These are phyloP conservation scores for Corynespora cassiicola DNA, from an alignment of 2,329 filamentous ascomycete species.

Conservation along the genomic window DNA sequence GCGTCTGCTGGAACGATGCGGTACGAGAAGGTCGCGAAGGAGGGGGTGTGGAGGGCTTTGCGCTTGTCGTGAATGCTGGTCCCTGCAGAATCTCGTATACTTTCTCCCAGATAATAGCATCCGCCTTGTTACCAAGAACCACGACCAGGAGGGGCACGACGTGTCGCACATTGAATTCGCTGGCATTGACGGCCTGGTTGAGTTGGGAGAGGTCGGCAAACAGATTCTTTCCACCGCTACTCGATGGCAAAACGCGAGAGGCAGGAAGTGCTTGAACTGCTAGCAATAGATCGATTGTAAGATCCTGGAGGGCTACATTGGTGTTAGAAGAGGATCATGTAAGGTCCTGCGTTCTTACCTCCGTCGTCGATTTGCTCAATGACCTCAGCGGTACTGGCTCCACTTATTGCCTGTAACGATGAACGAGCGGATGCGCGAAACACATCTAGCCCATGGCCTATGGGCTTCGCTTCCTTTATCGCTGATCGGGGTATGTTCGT, in stretches of 20 bases:
- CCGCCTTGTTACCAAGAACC: constrained; percentile 4
- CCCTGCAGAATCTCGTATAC: constrained; percentile 19
- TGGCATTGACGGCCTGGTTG: constrained; percentile 4
- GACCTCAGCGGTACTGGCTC: no score
- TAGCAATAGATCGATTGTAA: constrained; percentile 10
- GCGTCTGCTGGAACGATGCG: constrained; percentile 9
- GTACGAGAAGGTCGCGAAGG: constrained; percentile 16
- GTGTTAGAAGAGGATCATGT: no score
- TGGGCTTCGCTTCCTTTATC: no score
- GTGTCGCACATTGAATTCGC: constrained; percentile 19
- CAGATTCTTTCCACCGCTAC: constrained; percentile 14
- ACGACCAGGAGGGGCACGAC: constrained; percentile 24
- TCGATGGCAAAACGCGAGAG: constrained; percentile 14
- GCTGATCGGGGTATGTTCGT: no score
- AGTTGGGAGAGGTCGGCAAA: constrained; percentile 20
- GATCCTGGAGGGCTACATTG: constrained; percentile 4
- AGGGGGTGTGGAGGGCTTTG: constrained; percentile 16
- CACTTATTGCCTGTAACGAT: no score
- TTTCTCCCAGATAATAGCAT: constrained; percentile 21
- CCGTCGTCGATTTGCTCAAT: no score
- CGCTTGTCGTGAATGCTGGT: constrained; percentile 9
- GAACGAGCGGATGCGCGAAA: no score
- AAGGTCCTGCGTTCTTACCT: no score
- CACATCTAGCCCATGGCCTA: no score
- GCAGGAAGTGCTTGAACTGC: constrained; percentile 13